Conservation (phyloP, 495 filamentous ascomycete genomes). For the Penicillium atrosanguineum region DNA sequence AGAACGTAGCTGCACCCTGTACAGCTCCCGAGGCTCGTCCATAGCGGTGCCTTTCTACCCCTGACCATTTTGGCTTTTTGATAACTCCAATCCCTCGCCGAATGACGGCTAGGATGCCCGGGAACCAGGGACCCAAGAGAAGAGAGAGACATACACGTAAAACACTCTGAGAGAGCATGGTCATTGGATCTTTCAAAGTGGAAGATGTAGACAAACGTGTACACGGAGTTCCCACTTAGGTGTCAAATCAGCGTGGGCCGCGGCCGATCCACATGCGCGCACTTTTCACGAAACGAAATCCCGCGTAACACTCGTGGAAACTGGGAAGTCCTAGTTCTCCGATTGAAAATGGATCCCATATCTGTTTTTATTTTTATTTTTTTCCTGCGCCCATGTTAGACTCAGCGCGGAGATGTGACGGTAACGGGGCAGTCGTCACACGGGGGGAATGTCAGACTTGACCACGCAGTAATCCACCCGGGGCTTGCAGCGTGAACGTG, state of each 20-base stretch:
- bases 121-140: neutral
- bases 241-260: slow-evolving; percentile 23
- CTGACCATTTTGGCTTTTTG: slow-evolving; percentile 3
- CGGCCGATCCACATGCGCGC: slow-evolving; percentile 21
- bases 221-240: slow-evolving; percentile 9
- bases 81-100: slow-evolving; percentile 5
- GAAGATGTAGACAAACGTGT: neutral
- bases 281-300: slow-evolving; percentile 21
- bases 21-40: too few relatives aligned
- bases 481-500: slow-evolving; percentile 13
- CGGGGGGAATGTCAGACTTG: slow-evolving; percentile 6
- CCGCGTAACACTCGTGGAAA: slow-evolving; percentile 9
- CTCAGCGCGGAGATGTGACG: slow-evolving; percentile 14
- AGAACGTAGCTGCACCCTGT: neutral
- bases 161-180: neutral
- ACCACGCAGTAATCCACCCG: slow-evolving; percentile 1
- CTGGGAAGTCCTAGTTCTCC: neutral
- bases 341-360: neutral
- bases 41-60: neutral
- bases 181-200: neutral
- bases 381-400: slow-evolving; percentile 1
- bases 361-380: neutral
- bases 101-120: neutral
- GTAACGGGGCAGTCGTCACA: slow-evolving; percentile 14
- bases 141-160: neutral